Conservation (phyloP, 192 early-diverging fungal species). For the Entomortierella beljakovae region DNA sequence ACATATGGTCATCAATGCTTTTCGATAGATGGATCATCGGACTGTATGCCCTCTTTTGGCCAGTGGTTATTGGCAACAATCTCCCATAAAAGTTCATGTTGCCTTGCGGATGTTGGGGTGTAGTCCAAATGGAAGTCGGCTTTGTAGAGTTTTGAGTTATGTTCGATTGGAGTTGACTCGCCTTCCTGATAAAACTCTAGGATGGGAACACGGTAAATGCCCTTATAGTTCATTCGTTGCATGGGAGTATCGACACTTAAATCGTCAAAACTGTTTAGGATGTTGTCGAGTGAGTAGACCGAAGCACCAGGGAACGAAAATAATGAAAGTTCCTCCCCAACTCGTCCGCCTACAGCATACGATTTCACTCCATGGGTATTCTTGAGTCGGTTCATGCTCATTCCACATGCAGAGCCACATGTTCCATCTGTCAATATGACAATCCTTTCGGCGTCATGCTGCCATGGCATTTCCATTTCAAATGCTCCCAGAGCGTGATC, state of each 20-base stretch:
- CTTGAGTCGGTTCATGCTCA: conserved; percentile 50
- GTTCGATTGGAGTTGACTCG: conserved; percentile 27
- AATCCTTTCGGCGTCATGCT: conserved; percentile 23
- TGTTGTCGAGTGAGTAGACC: conserved; percentile 24
- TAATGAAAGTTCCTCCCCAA: conserved; percentile 26
- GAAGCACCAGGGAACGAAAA: conserved; percentile 45
- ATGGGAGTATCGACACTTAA: conserved; percentile 35
- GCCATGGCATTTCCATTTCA: conserved; percentile 41
- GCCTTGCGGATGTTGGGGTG: conserved; percentile 22
- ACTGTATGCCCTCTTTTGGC: background rate
- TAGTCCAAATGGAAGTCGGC: conserved; percentile 46
- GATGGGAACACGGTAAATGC: conserved; percentile 42
- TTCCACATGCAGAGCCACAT: conserved; percentile 49
- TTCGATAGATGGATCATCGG: conserved; percentile 32
- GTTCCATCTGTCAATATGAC: conserved; percentile 39
- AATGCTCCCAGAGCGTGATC: conserved; percentile 31
- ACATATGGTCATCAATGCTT: background rate
- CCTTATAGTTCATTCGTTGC: conserved; percentile 27
- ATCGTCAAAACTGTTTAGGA: conserved; percentile 19
- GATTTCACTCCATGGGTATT: conserved; percentile 39
- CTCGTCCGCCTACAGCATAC: conserved; percentile 35
- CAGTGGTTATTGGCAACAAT: conserved; percentile 45
- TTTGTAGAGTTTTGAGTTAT: conserved; percentile 29
- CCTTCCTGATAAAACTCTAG: conserved; percentile 43
- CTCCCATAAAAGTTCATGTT: conserved; percentile 47